These are phyloP conservation scores for Colletotrichum tabaci DNA, from an alignment of 2,329 filamentous ascomycete genomes.

Conservation along the genomic window DNA sequence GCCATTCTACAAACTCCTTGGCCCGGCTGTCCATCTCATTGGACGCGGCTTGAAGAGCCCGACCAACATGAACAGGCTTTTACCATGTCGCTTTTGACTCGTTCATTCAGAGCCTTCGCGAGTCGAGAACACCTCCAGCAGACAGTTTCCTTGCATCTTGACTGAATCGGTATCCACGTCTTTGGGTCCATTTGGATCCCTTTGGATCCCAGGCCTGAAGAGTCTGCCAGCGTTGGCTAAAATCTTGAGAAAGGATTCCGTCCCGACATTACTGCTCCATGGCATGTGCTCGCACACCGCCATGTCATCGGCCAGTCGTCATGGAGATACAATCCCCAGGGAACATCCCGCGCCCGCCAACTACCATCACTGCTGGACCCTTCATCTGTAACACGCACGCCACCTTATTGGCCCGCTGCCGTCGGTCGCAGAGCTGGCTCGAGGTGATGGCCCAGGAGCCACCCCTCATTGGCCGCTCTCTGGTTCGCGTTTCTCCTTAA, in stretches of 20 bases:
- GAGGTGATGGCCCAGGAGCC: slow-evolving; percentile 24
- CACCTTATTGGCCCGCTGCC: slow-evolving; percentile 15
- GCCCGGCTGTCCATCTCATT: slow-evolving; percentile 2
- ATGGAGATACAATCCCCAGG: not conserved
- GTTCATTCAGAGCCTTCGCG: slow-evolving; percentile 5
- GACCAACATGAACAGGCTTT: slow-evolving; percentile 15
- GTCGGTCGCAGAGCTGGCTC: slow-evolving; percentile 16
- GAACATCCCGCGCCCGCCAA: not conserved
- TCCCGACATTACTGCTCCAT: not conserved
- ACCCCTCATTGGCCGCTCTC: slow-evolving; percentile 25
- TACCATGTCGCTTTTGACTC: slow-evolving; percentile 12
- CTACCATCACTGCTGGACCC: not conserved
- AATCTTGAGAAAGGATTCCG: not conserved
- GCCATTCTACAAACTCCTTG: not conserved
- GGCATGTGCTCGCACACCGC: not conserved
- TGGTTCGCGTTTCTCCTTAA: slow-evolving; percentile 15
- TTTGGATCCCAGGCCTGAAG: not conserved
- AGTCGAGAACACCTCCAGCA: slow-evolving; percentile 26
- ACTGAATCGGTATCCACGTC: slow-evolving; percentile 11
- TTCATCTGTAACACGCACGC: slow-evolving; percentile 15
- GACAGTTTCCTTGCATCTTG: slow-evolving; percentile 30
- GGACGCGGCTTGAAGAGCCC: slow-evolving; percentile 7
- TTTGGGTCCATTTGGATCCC: slow-evolving; percentile 18
- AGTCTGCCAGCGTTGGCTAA: slow-evolving; percentile 11
- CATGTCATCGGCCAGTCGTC: slow-evolving; percentile 1